Evolutionary conservation across 106 monocot species (phyloP).

Genomic region (Dendrobium nobile): DNA sequence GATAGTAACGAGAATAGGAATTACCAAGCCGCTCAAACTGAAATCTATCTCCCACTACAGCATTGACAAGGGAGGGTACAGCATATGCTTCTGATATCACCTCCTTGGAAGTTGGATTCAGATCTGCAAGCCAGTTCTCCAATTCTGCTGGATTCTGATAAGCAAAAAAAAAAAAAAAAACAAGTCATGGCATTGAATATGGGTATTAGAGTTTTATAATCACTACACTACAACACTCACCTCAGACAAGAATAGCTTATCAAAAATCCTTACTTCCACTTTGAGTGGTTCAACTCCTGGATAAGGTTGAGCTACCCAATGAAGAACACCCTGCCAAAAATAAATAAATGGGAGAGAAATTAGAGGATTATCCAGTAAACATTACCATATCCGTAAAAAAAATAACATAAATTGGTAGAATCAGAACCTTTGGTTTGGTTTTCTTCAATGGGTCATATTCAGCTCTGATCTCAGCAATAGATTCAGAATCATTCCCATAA

Average conservation of each 20-base stretch:
- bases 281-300: slow-evolving; percentile 89
- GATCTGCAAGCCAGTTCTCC: slow-evolving; percentile 83
- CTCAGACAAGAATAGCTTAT: slow-evolving; percentile 87
- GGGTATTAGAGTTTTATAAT: too few species aligned
- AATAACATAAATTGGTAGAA: neutral
- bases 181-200: too few species aligned
- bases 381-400: neutral
- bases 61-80: slow-evolving; percentile 52
- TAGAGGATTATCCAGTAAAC: neutral
- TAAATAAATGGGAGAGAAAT: neutral
- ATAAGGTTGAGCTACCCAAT: slow-evolving; percentile 90
- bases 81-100: slow-evolving; percentile 72
- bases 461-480: slow-evolving; percentile 57
- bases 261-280: slow-evolving; percentile 87
- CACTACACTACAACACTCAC: slow-evolving; percentile 19
- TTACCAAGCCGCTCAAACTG: slow-evolving; percentile 96
- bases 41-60: slow-evolving; percentile 65
- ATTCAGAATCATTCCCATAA: slow-evolving; percentile 49
- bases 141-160: slow-evolving; percentile 62
- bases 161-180: neutral
- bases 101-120: slow-evolving; percentile 83
- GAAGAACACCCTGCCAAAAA: slow-evolving; percentile 84
- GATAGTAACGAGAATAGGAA: neutral
- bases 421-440: slow-evolving; percentile 79
- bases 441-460: slow-evolving; percentile 85